Base-by-base conservation (phyloP, 202 grass and related monocot species). In the Schoenoplectus triqueter region DNA sequence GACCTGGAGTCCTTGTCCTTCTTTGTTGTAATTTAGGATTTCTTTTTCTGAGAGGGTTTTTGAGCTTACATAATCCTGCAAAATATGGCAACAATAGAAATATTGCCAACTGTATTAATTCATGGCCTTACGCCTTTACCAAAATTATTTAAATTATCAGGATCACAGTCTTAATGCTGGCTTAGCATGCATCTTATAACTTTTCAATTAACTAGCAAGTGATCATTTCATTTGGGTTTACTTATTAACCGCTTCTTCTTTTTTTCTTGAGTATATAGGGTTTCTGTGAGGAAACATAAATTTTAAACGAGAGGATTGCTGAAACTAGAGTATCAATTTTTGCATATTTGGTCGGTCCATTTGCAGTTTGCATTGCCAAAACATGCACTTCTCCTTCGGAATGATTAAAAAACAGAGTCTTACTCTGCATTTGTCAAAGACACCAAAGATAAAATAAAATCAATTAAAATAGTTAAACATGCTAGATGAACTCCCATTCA, bases 11-110 rank as follows among this genome's bases (percentile, higher is more conserved):
- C 83, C 66, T 75, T 85, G 40, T 13, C 20, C 65, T 82, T 22
- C 73, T 9, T 72, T 20, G 88, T 92, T 89, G 61, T 90, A 87
- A 10, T 69, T 18, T 2, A 97, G 64, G 13, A 97, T 77, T 85
- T 88, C 94, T 83, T 89, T 74, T 71, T 97, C 94, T 2, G 88
- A 89, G 3, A 82, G 20, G 1, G 80, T 69, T 82, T 82, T 82
- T 41, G 80, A 82, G 48, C 63, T 82, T 8, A 46, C 68, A 64
- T 82, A 82, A 51, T 5, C 62, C 80, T 82, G 59, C 51, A 68
- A 82, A 50, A 31, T 66, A 3, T 39, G 5, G 63, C 20, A 66
- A 10, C 7, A 66, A 39, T 2, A 66, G 8, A 66, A 3, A 66
- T 66, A 2, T 31, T 62, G 0, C 6, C 59, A 62, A 14, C 15